Evolutionary conservation across 495 filamentous ascomycete species (phyloP), one percentile per base, ranked within the genome.

Genomic region (Eremomyces bilateralis): DNA sequence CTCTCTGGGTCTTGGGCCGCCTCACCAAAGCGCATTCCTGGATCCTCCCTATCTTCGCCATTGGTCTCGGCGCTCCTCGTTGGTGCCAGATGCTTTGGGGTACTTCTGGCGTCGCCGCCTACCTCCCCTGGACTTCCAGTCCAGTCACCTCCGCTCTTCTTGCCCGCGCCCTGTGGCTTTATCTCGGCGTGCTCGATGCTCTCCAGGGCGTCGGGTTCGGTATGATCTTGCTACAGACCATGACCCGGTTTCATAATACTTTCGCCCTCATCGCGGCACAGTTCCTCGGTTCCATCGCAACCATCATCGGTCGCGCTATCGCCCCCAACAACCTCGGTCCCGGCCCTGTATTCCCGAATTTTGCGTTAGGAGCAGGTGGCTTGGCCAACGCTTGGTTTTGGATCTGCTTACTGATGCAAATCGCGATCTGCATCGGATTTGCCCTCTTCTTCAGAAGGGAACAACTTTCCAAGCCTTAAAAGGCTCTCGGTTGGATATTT

Each of bases 391-490:
- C 63, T 17, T 68, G 60, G 54, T 81, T 80, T 46, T 82, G 74
- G 73, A 52, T 76, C 40, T 67, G 63, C 18, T 42, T 80, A 4
- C 29, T 63, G 2, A 58, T 65, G 34, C 76, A 82, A 48, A 41
- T 73, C 32, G 49, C 64, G 16, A 68, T 80, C 37, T 75, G 71
- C 42, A 49, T 67, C 29, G 72, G 73, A 1, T 79, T 73, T 53
- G 62, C 73, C 31, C 55, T 65, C 46, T 76, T 75, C 55, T 79
- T 77, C 60, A 58, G 73, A 21, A 76, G 73, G 56, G 73, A 76
- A 50, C 73, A 77, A 48, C 61, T 77, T 28, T 61, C 59, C 27
- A 79, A 79, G 59, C 73, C 73, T 32, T 53, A 29, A 36, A 17
- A 11, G 30, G 24, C 8, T 28, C 13, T 28, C 24, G 8, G 8